phyloP scores from a whole-genome alignment of 129 eudicot genomes.

The Flaveria linearis region DNA sequence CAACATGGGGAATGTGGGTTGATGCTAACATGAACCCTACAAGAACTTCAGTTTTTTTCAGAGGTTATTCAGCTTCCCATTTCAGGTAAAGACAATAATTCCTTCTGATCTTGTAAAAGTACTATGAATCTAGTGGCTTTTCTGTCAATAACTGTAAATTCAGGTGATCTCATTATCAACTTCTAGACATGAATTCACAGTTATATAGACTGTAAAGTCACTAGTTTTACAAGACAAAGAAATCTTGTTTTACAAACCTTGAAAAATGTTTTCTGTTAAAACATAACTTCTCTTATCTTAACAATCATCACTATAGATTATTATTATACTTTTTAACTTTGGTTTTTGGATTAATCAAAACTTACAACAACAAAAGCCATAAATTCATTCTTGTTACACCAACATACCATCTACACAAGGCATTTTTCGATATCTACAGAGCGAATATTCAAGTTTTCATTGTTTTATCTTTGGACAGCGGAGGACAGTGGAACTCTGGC shows the following conservation, averaged over 20 bases:
- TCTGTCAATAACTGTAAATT: neutral
- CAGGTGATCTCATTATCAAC: neutral
- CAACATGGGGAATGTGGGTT: slow-evolving; percentile 96
- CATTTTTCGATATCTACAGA: neutral
- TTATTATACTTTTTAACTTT: neutral
- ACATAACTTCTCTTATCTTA: neutral
- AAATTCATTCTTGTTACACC: slow-evolving; percentile 4
- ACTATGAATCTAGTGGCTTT: neutral
- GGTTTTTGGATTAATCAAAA: neutral
- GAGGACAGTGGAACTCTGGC: slow-evolving; percentile 98
- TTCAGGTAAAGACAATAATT: slow-evolving; percentile 58
- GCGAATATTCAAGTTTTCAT: neutral
- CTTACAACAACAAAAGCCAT: slow-evolving; percentile 12
- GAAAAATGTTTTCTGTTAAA: too few relatives aligned
- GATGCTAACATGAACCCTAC: slow-evolving; percentile 72
- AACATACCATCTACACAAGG: slow-evolving; percentile 13
- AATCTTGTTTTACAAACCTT: neutral
- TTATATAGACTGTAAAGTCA: neutral
- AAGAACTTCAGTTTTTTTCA: slow-evolving; percentile 70
- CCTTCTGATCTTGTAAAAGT: neutral
- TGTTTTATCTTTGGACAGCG: slow-evolving; percentile 47
- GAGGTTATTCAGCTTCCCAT: slow-evolving; percentile 94
- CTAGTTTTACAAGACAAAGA: neutral
- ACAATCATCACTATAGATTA: neutral
- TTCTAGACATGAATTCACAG: neutral